These are phyloP conservation scores for Acmispon strigosus DNA, from an alignment of 306 rosid genomes.

Conservation along the genomic window DNA sequence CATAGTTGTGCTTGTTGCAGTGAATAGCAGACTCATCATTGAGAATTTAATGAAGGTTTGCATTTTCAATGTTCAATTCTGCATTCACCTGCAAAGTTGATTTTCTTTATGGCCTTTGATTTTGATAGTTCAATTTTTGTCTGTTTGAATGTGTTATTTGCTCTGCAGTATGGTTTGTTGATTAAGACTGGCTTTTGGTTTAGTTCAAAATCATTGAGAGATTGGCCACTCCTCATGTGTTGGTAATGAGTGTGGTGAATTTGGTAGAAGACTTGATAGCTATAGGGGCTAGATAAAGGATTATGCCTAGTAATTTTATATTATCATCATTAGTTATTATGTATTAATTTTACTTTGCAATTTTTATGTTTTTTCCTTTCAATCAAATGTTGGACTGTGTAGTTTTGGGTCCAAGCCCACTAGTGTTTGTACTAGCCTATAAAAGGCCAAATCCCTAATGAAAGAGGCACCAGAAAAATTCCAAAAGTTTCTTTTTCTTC, in stretches of 20 bases:
- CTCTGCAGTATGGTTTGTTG: conserved; percentile 88
- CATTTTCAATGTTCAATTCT: neutral
- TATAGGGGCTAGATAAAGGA: no score
- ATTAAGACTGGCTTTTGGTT: conserved; percentile 84
- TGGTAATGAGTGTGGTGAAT: conserved; percentile 50
- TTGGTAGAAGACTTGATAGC: no score
- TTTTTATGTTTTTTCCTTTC: no score
- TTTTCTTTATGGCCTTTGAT: neutral
- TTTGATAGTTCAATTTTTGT: neutral
- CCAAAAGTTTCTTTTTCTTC: no score
- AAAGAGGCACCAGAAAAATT: no score
- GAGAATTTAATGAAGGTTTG: conserved; percentile 97
- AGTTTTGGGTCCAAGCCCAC: no score
- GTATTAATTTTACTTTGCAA: no score
- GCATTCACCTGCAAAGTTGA: neutral
- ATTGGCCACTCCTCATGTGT: conserved; percentile 98
- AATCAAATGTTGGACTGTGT: no score
- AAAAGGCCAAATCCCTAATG: no score
- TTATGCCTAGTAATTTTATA: no score
- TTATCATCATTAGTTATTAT: no score
- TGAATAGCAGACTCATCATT: conserved; percentile 88
- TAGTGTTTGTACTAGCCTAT: no score
- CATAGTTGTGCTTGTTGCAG: conserved; percentile 91
- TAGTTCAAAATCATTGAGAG: conserved; percentile 75
- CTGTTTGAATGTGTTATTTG: neutral